Evolutionary conservation across 2,329 filamentous ascomycete species (phyloP).

Genomic region (Endocalyx cinctus): DNA sequence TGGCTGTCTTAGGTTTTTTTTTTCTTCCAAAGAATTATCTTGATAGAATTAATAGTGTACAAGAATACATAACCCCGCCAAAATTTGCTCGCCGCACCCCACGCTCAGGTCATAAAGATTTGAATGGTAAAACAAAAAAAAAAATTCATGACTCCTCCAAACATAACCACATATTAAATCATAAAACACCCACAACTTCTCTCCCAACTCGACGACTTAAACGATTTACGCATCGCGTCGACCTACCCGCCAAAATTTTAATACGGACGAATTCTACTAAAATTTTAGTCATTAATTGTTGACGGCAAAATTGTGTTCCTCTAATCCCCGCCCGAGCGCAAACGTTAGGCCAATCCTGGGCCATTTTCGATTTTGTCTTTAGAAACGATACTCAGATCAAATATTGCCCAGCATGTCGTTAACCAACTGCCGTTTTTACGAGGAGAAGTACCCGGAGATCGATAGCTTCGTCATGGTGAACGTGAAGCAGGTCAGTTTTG

Average conservation of each 20-base stretch:
- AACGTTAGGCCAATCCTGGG: conserved; percentile 15
- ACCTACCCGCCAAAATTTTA: too few relatives aligned
- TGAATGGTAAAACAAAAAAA: too few relatives aligned
- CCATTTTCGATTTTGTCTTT: conserved; percentile 13
- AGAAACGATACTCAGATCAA: too few relatives aligned
- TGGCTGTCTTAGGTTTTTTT: too few relatives aligned
- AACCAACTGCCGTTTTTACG: conserved; percentile 95
- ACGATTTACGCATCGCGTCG: too few relatives aligned
- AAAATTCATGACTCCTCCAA: conserved; percentile 16
- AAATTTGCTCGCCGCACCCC: conserved; percentile 16
- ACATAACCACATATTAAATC: neutral
- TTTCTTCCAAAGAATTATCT: too few relatives aligned
- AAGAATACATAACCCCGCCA: conserved; percentile 13
- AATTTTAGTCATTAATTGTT: too few relatives aligned
- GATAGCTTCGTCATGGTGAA: conserved; percentile 99
- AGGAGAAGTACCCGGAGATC: conserved; percentile 96
- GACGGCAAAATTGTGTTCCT: too few relatives aligned
- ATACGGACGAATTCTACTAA: too few relatives aligned
- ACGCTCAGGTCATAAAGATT: conserved; percentile 21
- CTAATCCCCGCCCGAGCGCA: conserved; percentile 7
- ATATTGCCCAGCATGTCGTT: conserved; percentile 76
- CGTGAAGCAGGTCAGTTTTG: conserved; percentile 85
- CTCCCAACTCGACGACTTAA: too few relatives aligned
- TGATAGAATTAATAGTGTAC: too few relatives aligned
- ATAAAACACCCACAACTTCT: too few relatives aligned